phyloP scores from a whole-genome alignment of 805 yeast species.

The Starmerella vaccinii region DNA sequence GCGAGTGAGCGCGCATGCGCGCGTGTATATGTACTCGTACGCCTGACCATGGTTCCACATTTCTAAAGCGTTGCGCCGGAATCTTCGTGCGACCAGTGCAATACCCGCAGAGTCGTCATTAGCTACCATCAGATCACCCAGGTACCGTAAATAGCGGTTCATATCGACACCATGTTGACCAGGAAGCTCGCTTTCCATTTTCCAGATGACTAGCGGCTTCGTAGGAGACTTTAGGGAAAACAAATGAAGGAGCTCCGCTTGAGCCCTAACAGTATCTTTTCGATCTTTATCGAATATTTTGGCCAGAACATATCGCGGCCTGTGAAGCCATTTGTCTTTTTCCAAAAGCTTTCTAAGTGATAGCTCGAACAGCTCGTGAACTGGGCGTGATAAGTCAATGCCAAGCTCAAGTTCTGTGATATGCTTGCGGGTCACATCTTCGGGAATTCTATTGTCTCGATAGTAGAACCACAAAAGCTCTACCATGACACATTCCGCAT shows the following conservation, averaged over 20 bases:
- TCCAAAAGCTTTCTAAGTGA: conserved; percentile 34
- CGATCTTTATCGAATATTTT: conserved; percentile 47
- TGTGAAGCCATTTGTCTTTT: conserved; percentile 86
- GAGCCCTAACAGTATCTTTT: conserved; percentile 44
- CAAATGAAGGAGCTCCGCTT: conserved; percentile 51
- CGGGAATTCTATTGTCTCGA: not conserved
- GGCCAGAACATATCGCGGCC: conserved; percentile 66
- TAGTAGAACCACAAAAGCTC: conserved; percentile 5
- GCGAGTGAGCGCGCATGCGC: conserved; percentile 45
- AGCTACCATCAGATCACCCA: conserved; percentile 44
- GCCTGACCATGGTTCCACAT: conserved; percentile 55
- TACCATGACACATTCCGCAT: conserved; percentile 9
- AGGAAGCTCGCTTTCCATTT: conserved; percentile 81
- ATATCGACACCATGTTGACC: conserved; percentile 85
- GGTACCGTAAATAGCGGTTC: conserved; percentile 55
- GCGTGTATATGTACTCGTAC: conserved; percentile 54
- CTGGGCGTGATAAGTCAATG: not conserved
- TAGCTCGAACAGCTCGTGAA: not conserved
- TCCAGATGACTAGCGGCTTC: conserved; percentile 78
- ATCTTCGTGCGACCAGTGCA: conserved; percentile 52
- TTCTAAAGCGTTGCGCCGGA: conserved; percentile 68
- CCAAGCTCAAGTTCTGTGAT: not conserved
- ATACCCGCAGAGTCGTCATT: conserved; percentile 51
- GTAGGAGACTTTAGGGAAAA: conserved; percentile 53
- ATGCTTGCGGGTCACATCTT: not conserved